Evolutionary conservation across 2,329 filamentous ascomycete species (phyloP), one percentile per base, ranked within the genome.

Genomic region (Trichoderma sp.): DNA sequence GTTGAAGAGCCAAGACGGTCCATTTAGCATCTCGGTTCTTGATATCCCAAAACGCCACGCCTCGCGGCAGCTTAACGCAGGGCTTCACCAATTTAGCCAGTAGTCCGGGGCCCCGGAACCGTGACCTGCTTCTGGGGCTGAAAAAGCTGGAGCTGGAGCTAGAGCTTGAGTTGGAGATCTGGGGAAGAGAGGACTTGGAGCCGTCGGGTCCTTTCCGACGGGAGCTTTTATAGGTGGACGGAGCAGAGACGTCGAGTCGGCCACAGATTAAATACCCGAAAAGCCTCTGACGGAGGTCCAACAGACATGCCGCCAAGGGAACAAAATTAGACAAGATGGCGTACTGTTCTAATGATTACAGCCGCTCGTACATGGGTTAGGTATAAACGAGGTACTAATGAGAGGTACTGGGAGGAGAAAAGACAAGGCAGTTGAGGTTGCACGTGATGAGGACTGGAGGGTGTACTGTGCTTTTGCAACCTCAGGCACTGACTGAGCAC

Each of bases 131-230:
- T 33, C 24, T 66, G 71, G 59, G 71, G 71, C 41, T 74, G 71
- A 45, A 45, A 53, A 21, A 24, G 53, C 67, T 71, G 50, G 35
- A 63, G 9, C 64, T 50, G 63, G 35, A 66, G 24, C 38, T 66
- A 8, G n/a, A 74, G 50, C 68, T 62, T 56, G 16, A 38, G 62
- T 18, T 69, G 66, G 71, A 74, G 33, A 74, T 59, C 45, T 74
- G 62, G 45, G 62, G 62, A 56, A 66, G 21, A 16, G 21, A 64
- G n/a, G 8, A 7, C 29, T 56, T 73, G 29, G 18, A 73, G 24
- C 29, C 69, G 60, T 56, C 41, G 41, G 45, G 14, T 38, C 35
- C 35, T 38, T 38, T 38, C 63, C 63, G 63, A 31, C 63, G 71
- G 71, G 21, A 66, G 50, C 41, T 56, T 66, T 66, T 24, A 16